A percentile compares a stretch with the other conserved stretches of the same genome.
Conservation (phyloP, 805 yeast genomes). For the Pichia pseudocactophila region DNA sequence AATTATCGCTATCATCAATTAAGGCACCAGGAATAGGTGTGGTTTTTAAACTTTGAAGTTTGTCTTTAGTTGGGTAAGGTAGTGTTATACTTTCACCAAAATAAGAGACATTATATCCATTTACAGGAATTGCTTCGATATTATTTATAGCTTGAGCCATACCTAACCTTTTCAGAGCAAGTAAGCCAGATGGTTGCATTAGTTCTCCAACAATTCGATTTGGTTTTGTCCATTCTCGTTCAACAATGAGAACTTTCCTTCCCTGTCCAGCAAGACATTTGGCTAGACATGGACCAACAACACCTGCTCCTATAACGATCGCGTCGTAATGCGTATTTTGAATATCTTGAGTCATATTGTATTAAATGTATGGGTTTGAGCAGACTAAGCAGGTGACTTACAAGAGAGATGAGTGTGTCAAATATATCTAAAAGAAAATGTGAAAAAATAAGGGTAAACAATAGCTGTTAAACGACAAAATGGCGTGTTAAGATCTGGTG, state of each 20-base stretch:
- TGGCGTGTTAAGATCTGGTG: no score
- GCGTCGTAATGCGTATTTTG: slow-evolving; percentile 50
- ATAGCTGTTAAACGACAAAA: no score
- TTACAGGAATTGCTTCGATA: slow-evolving; percentile 67
- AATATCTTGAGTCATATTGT: not conserved
- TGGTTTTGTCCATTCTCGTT: slow-evolving; percentile 86
- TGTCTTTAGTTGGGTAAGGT: slow-evolving; percentile 62
- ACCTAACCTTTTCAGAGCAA: slow-evolving; percentile 74
- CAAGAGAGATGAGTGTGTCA: no score
- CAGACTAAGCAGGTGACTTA: no score
- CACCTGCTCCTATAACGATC: slow-evolving; percentile 97
- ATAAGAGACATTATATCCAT: slow-evolving; percentile 76
- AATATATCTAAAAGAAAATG: no score
- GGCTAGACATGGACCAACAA: slow-evolving; percentile 89
- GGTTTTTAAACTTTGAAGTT: slow-evolving; percentile 36
- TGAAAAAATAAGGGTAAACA: no score
- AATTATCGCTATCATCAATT: slow-evolving; percentile 47
- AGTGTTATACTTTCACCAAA: slow-evolving; percentile 48
- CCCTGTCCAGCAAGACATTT: slow-evolving; percentile 88
- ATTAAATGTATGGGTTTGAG: no score
- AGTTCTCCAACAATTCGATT: slow-evolving; percentile 96
- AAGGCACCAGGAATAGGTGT: slow-evolving; percentile 38
- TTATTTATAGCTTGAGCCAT: slow-evolving; percentile 66
- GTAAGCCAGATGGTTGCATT: slow-evolving; percentile 94
- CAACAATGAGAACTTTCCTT: slow-evolving; percentile 66